phyloP scores from a whole-genome alignment of 495 filamentous ascomycete genomes.

The Cercophora newfieldiana region DNA sequence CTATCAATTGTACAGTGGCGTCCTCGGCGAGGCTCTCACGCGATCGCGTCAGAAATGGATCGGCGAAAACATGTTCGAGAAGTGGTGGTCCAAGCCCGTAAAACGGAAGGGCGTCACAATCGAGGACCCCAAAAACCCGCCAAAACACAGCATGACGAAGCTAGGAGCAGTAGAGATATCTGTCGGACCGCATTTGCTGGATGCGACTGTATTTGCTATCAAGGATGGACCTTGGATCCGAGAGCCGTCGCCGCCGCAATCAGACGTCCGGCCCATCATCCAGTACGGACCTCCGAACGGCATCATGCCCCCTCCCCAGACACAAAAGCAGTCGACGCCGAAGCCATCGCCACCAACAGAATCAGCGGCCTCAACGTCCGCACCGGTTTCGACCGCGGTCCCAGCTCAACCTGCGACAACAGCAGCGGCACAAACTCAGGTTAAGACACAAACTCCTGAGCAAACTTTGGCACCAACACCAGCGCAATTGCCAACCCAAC shows the following conservation, averaged over 20 bases:
- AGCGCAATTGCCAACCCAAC: slow-evolving; percentile 6
- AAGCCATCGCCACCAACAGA: slow-evolving; percentile 19
- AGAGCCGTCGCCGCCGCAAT: slow-evolving; percentile 40
- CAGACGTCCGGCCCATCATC: slow-evolving; percentile 57
- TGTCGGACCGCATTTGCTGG: slow-evolving; percentile 88
- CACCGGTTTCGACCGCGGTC: slow-evolving; percentile 11
- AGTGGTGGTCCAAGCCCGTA: slow-evolving; percentile 88
- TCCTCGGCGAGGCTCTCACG: slow-evolving; percentile 77
- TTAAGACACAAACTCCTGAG: slow-evolving; percentile 22
- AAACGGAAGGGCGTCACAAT: slow-evolving; percentile 74
- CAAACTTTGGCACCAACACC: slow-evolving; percentile 16
- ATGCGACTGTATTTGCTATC: slow-evolving; percentile 80
- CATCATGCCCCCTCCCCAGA: slow-evolving; percentile 55
- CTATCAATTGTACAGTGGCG: slow-evolving; percentile 59
- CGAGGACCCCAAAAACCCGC: slow-evolving; percentile 71
- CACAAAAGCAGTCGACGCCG: slow-evolving; percentile 45
- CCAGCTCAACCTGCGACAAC: slow-evolving; percentile 18
- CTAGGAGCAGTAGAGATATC: slow-evolving; percentile 78
- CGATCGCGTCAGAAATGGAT: slow-evolving; percentile 89
- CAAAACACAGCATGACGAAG: slow-evolving; percentile 83
- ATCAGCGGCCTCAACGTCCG: slow-evolving; percentile 13
- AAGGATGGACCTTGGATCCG: slow-evolving; percentile 56
- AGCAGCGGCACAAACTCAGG: slow-evolving; percentile 18
- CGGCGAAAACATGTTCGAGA: slow-evolving; percentile 82
- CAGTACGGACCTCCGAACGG: slow-evolving; percentile 69